Evolutionary conservation across 2,329 filamentous ascomycete genomes (phyloP).

Genomic region (Blastomyces silverae): DNA sequence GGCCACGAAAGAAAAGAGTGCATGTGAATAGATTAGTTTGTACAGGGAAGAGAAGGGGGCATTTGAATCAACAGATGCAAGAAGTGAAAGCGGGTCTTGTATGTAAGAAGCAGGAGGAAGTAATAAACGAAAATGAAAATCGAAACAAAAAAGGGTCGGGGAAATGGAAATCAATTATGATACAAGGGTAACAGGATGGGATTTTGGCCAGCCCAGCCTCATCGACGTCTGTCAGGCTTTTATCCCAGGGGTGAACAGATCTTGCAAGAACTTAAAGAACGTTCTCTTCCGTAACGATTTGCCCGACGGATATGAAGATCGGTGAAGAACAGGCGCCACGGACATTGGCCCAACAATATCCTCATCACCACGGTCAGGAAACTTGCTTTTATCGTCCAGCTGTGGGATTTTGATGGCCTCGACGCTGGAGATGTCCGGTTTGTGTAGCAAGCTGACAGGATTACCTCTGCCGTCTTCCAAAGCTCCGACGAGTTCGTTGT

Average conservation of each 20-base stretch:
- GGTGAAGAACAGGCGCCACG: slow-evolving; percentile 34
- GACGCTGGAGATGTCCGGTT: slow-evolving; percentile 41
- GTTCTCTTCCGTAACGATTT: slow-evolving; percentile 39
- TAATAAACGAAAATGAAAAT: not conserved
- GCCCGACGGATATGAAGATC: slow-evolving; percentile 32
- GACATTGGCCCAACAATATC: slow-evolving; percentile 92
- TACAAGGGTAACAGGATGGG: not conserved
- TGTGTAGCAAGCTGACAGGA: slow-evolving; percentile 31
- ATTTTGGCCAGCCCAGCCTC: not conserved
- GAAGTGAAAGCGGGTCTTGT: not conserved
- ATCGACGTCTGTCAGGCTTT: slow-evolving; percentile 2
- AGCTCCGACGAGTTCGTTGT: slow-evolving; percentile 57
- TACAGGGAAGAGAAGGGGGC: not conserved
- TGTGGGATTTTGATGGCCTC: slow-evolving; percentile 44
- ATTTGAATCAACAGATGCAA: not conserved
- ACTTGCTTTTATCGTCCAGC: slow-evolving; percentile 61
- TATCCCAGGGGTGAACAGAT: slow-evolving; percentile 28
- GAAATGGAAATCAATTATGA: not conserved
- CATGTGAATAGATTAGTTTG: not conserved
- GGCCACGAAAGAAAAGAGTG: not conserved
- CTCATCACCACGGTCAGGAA: slow-evolving; percentile 78
- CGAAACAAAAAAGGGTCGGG: too few species aligned
- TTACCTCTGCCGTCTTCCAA: slow-evolving; percentile 35
- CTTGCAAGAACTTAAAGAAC: slow-evolving; percentile 42
- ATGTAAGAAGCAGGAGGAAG: not conserved